These are phyloP conservation scores for Cyberlindnera mrakii DNA, from an alignment of 805 yeast genomes.

Conservation along the genomic window DNA sequence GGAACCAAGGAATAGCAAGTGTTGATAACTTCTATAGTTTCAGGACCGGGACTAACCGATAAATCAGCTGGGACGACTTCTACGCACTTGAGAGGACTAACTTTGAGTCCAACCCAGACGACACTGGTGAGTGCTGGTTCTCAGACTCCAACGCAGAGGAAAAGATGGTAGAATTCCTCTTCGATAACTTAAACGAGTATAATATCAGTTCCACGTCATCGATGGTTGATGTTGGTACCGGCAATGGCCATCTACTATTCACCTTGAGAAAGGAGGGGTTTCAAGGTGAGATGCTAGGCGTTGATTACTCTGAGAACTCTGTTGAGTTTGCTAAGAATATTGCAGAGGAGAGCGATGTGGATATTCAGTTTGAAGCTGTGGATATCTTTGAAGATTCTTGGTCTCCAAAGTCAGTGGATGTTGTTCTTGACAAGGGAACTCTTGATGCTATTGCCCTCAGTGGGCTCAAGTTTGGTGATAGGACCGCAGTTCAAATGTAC, in stretches of 20 bases:
- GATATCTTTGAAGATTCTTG: slow-evolving; percentile 53
- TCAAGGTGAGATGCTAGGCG: slow-evolving; percentile 56
- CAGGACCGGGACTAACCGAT: slow-evolving; percentile 13
- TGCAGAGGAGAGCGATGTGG: slow-evolving; percentile 35
- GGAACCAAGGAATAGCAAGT: slow-evolving; percentile 76
- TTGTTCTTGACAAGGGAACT: slow-evolving; percentile 91
- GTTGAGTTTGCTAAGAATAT: slow-evolving; percentile 66
- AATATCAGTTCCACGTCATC: slow-evolving; percentile 27
- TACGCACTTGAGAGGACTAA: slow-evolving; percentile 68
- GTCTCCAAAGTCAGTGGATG: slow-evolving; percentile 40
- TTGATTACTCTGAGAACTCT: slow-evolving; percentile 84
- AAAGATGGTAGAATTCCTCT: slow-evolving; percentile 69
- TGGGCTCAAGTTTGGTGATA: slow-evolving; percentile 41
- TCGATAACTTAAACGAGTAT: slow-evolving; percentile 38
- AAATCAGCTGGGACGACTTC: slow-evolving; percentile 75
- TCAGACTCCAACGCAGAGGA: slow-evolving; percentile 90
- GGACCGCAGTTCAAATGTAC: slow-evolving; percentile 54
- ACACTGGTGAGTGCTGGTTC: slow-evolving; percentile 96
- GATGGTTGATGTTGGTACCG: slow-evolving; percentile 87
- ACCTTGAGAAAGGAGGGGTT: slow-evolving; percentile 60
- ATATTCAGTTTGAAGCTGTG: slow-evolving; percentile 52
- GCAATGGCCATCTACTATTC: slow-evolving; percentile 87
- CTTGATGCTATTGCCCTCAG: slow-evolving; percentile 93
- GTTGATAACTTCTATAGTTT: neutral
- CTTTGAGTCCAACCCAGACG: slow-evolving; percentile 67